Percentiles rank a stretch among this genome's conserved stretches.
Evolutionary conservation across 2,329 filamentous ascomycete species (phyloP).

Genomic region (Colletotrichum australisinense): DNA sequence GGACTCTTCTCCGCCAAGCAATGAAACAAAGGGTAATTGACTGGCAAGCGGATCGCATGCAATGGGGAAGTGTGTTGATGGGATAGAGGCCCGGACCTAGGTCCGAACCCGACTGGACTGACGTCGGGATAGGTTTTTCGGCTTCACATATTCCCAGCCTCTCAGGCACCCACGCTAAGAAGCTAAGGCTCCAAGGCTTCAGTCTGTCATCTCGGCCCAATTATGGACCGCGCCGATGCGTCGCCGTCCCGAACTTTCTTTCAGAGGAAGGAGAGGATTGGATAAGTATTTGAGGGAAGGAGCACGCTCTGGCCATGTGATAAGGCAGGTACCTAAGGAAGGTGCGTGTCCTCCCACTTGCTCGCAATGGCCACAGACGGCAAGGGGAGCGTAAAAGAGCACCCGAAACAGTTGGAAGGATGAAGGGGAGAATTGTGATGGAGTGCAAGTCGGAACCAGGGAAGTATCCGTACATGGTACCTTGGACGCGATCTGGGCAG

Average conservation of each 20-base stretch:
- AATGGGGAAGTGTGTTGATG: slow-evolving; percentile 2
- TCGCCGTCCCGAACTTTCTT: slow-evolving; percentile 1
- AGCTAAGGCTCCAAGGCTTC: not conserved
- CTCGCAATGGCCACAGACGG: not conserved
- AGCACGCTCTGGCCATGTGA: not conserved
- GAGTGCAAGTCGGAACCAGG: not conserved
- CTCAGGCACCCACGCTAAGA: not conserved
- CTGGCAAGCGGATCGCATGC: slow-evolving; percentile 21
- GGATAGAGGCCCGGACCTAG: slow-evolving; percentile 9
- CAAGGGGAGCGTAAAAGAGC: not conserved
- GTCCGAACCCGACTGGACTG: slow-evolving; percentile 21
- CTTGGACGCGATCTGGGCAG: not conserved
- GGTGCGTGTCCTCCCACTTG: not conserved
- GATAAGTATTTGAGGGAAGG: not conserved
- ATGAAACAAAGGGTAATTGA: slow-evolving; percentile 17
- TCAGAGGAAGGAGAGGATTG: not conserved
- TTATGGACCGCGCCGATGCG: slow-evolving; percentile 20
- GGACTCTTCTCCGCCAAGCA: not conserved
- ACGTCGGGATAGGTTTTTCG: slow-evolving; percentile 30
- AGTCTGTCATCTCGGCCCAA: slow-evolving; percentile 6
- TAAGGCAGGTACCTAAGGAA: not conserved
- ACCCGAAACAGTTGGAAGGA: not conserved
- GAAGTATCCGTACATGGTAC: not conserved
- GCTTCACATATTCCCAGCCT: not conserved
- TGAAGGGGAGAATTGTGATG: not conserved